Evolutionary conservation across 805 yeast genomes (phyloP), one percentile per base, ranked within the genome.

Genomic region (Hanseniaspora jakobsenii): DNA sequence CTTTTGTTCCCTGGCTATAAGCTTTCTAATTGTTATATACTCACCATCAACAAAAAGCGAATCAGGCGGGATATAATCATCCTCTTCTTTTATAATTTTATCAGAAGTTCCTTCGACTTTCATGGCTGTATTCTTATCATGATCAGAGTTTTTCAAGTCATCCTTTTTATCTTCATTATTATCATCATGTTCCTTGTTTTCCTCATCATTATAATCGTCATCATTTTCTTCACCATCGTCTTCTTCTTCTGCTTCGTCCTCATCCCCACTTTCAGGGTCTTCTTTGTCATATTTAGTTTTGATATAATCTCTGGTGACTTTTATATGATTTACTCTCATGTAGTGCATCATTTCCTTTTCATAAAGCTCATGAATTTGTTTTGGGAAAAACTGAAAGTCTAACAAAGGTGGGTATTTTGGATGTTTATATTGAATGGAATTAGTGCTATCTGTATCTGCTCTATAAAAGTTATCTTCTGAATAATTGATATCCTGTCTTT

Each of bases 401-500:
- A 75, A 83, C 27, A 77, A 67, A 38, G 71, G 70, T 45, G 77
- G 68, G 1, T 68, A 55, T 52, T 81, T 82, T 5, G 91, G 89
- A 1, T 81, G 74, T 51, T 69, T 70, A 19, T 43, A 36, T 13
- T 31, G 37, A 14, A 56, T 56, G 4, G 57, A 58, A n/a, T 32
- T 27, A 19, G 14, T n/a, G 9, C 10, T 12, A 28, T 60, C 57
- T 47, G 53, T 52, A 48, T 61, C 65, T 55, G 80, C 87, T 52
- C 77, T 79, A 52, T 80, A 80, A 55, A 80, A 80, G 34, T 77
- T 80, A 59, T 81, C 91, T 37, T 81, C 73, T 0, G 83, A 77
- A 52, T 81, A 82, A 1, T 81, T 77, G 50, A 81, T 87, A 51
- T 80, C 81, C 50, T 87, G 65, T 55, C 81, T 83, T 60, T 91